Percentiles rank a stretch among this genome's conserved stretches.
These are phyloP conservation scores for Zoysia pacifica DNA, from an alignment of 176 grass and related monocot species.

Conservation along the genomic window DNA sequence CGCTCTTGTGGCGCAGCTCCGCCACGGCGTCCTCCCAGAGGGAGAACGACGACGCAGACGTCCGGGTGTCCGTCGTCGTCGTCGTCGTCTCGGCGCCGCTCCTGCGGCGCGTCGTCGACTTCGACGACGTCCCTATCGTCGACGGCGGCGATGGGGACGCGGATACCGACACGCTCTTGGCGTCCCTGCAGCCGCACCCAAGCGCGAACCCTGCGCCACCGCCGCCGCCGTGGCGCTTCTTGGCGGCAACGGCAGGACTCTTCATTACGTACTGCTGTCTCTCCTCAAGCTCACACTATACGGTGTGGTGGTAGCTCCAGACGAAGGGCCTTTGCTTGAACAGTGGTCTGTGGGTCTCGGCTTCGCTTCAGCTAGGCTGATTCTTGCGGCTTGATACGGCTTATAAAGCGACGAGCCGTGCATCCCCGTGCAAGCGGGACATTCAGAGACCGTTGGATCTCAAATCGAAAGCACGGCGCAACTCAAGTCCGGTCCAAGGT, in stretches of 20 bases:
- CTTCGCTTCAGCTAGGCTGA: slow-evolving; percentile 7
- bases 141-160: slow-evolving; percentile 8
- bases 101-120: slow-evolving; percentile 28
- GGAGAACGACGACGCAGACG: slow-evolving; percentile 43
- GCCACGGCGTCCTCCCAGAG: slow-evolving; percentile 48
- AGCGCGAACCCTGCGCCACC: slow-evolving; percentile 37
- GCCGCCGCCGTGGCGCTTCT: slow-evolving; percentile 39
- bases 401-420: slow-evolving; percentile 27
- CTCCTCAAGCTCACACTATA: neutral
- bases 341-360: neutral
- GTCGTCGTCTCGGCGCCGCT: slow-evolving; percentile 21
- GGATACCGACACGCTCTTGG: slow-evolving; percentile 54
- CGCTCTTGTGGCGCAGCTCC: slow-evolving; percentile 24
- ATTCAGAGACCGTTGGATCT: no score
- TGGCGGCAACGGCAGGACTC: slow-evolving; percentile 29
- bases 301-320: no score
- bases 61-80: slow-evolving; percentile 46
- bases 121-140: slow-evolving; percentile 26
- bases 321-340: neutral
- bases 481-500: no score
- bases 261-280: slow-evolving; percentile 30
- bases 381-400: neutral
- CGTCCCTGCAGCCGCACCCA: slow-evolving; percentile 64
- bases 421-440: neutral
- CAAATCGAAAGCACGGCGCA: no score